Percentiles rank a stretch among this genome's conserved stretches.
Evolutionary conservation across 2,329 filamentous ascomycete genomes (phyloP).

Genomic region (Hypoxylon sp.): DNA sequence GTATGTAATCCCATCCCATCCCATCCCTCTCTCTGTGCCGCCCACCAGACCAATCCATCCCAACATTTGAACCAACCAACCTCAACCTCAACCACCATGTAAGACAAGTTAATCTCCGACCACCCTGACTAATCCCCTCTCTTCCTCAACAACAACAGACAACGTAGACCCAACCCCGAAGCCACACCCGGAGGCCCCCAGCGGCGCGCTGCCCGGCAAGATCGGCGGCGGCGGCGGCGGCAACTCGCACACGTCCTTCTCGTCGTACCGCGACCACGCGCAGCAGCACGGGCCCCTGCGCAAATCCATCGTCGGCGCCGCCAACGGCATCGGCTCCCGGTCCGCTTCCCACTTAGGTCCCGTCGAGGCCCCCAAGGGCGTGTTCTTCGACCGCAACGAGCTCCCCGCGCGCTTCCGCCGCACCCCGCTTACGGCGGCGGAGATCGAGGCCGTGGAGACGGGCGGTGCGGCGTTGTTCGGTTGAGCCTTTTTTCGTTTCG

Average conservation of each 20-base stretch:
- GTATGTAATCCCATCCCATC: slow-evolving; percentile 48
- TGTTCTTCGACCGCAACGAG: slow-evolving; percentile 89
- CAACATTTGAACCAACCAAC: too few species aligned
- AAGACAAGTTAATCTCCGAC: too few species aligned
- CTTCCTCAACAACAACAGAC: slow-evolving; percentile 55
- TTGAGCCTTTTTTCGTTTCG: slow-evolving; percentile 50
- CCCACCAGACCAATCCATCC: neutral
- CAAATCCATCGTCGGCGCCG: slow-evolving; percentile 60
- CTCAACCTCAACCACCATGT: too few species aligned
- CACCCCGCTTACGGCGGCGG: slow-evolving; percentile 74
- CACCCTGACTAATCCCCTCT: neutral
- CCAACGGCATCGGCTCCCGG: slow-evolving; percentile 57
- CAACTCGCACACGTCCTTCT: slow-evolving; percentile 69
- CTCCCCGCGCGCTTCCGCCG: slow-evolving; percentile 86
- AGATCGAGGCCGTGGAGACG: slow-evolving; percentile 96
- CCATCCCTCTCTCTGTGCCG: neutral
- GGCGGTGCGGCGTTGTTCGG: slow-evolving; percentile 75
- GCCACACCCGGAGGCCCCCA: slow-evolving; percentile 76
- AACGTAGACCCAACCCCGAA: slow-evolving; percentile 76
- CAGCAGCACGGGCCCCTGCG: slow-evolving; percentile 80
- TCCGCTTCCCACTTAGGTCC: slow-evolving; percentile 77
- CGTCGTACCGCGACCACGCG: slow-evolving; percentile 78
- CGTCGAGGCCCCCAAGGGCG: slow-evolving; percentile 73
- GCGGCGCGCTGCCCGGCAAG: slow-evolving; percentile 66
- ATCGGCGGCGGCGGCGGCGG: slow-evolving; percentile 52